A percentile compares a stretch with the other conserved stretches of the same genome.
phyloP scores from a whole-genome alignment of 768 basidiomycete genomes.

The Holtermanniella nyarrowii region DNA sequence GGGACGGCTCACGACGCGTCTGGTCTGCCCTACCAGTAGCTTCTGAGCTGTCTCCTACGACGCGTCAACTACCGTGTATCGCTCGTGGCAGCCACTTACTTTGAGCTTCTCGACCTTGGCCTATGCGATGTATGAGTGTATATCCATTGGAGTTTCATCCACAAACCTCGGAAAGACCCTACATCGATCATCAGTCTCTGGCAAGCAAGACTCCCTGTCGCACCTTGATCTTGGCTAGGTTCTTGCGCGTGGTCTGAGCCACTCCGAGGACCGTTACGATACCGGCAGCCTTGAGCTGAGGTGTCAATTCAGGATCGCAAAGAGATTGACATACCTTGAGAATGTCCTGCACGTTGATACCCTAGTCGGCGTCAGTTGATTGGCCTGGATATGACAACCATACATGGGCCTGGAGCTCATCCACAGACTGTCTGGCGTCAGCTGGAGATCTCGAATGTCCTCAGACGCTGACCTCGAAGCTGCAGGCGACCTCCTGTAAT shows the following conservation, averaged over 20 bases:
- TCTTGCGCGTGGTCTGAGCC: conserved; percentile 80
- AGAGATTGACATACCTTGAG: conserved; percentile 46
- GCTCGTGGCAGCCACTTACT: conserved; percentile 41
- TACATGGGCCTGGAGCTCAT: conserved; percentile 34
- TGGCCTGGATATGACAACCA: background rate
- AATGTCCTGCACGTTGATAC: conserved; percentile 92
- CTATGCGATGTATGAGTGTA: too few relatives aligned
- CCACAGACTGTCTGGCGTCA: conserved; percentile 21
- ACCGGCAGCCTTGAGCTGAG: conserved; percentile 54
- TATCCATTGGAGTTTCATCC: too few relatives aligned
- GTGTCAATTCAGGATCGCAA: background rate
- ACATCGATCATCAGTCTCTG: background rate
- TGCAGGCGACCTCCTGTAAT: background rate
- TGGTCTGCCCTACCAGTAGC: conserved; percentile 51
- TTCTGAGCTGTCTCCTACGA: conserved; percentile 78
- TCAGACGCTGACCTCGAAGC: background rate
- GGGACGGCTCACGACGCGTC: background rate
- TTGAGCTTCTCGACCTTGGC: conserved; percentile 96
- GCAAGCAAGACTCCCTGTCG: conserved; percentile 4
- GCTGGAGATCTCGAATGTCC: background rate
- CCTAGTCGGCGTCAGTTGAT: conserved; percentile 45
- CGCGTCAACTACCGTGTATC: background rate
- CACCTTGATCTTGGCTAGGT: conserved; percentile 89
- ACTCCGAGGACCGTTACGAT: conserved; percentile 44
- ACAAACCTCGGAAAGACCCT: conserved; percentile 93